Evolutionary conservation across 2,329 filamentous ascomycete species (phyloP).

Genomic region (Nigrospora sphaerica): DNA sequence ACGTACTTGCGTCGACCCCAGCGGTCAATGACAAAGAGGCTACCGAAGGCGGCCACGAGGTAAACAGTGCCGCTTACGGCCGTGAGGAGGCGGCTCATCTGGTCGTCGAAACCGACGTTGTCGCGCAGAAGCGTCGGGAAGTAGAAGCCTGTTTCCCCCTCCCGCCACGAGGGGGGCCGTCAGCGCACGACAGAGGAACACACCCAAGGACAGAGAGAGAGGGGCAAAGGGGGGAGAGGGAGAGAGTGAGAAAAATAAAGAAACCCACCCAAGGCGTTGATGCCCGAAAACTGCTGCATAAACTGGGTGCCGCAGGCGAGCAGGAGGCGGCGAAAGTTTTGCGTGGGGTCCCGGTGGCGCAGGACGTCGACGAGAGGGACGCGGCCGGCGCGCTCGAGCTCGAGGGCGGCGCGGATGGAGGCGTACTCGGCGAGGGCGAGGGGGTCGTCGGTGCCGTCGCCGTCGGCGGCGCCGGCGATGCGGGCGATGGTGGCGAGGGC

Average conservation of each 20-base stretch:
- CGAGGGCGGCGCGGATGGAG: slow-evolving; percentile 27
- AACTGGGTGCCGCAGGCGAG: slow-evolving; percentile 38
- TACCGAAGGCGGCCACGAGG: slow-evolving; percentile 25
- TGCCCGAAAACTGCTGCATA: slow-evolving; percentile 42
- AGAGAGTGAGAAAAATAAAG: too few relatives aligned
- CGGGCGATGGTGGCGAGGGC: slow-evolving; percentile 43
- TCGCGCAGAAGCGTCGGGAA: slow-evolving; percentile 49
- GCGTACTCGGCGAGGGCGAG: slow-evolving; percentile 24
- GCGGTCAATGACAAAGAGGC: slow-evolving; percentile 30
- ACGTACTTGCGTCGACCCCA: slow-evolving; percentile 30
- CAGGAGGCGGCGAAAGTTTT: slow-evolving; percentile 27
- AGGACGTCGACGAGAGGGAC: slow-evolving; percentile 26
- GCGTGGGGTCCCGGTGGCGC: slow-evolving; percentile 26
- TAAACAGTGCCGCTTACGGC: slow-evolving; percentile 40
- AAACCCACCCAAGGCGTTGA: slow-evolving; percentile 25
- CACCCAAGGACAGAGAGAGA: too few relatives aligned
- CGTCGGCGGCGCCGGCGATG: slow-evolving; percentile 35
- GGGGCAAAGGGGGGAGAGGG: not conserved
- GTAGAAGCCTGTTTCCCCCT: slow-evolving; percentile 26
- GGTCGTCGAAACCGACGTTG: slow-evolving; percentile 45
- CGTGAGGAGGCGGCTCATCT: slow-evolving; percentile 45
- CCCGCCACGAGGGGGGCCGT: too few relatives aligned
- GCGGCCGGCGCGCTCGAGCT: slow-evolving; percentile 24
- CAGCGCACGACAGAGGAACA: too few relatives aligned
- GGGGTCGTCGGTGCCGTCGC: slow-evolving; percentile 12